These are phyloP conservation scores for Ordospora pajunii DNA, from an alignment of 371 early-diverging fungal species.

Conservation along the genomic window DNA sequence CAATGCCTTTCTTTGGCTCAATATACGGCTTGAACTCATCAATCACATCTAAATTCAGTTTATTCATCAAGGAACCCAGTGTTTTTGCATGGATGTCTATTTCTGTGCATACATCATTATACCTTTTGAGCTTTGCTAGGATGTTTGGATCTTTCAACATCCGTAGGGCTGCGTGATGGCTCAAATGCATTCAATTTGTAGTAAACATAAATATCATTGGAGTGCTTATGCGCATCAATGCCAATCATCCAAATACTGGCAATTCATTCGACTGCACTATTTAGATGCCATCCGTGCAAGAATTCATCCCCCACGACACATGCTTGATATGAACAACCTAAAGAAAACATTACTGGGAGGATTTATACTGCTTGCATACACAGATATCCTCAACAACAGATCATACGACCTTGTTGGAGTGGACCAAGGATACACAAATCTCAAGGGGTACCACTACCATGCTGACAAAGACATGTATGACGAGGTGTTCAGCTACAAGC, in stretches of 20 bases:
- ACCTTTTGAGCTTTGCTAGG: neutral
- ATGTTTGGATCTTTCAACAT: neutral
- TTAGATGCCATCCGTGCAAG: neutral
- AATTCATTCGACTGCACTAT: too few species aligned
- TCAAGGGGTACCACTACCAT: slow-evolving; percentile 21
- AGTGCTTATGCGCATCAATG: too few species aligned
- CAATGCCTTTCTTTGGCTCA: slow-evolving; percentile 42
- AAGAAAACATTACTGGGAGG: slow-evolving; percentile 6
- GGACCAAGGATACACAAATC: neutral
- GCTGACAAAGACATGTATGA: slow-evolving; percentile 2
- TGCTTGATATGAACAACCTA: neutral
- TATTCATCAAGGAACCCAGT: neutral
- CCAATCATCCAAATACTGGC: too few species aligned
- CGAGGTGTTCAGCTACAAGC: slow-evolving; percentile 5
- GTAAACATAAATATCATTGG: too few species aligned
- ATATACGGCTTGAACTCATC: slow-evolving; percentile 40
- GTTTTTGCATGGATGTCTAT: neutral
- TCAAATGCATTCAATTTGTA: too few species aligned
- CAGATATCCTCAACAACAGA: slow-evolving; percentile 27
- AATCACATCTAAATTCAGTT: slow-evolving; percentile 2
- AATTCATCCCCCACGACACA: neutral
- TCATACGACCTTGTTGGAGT: slow-evolving; percentile 30
- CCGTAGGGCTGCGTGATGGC: neutral
- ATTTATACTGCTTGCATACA: slow-evolving; percentile 27
- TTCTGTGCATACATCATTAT: neutral